Percentiles rank a stretch among this genome's conserved stretches.
Conservation (phyloP, 2,329 filamentous ascomycete genomes). For the Aspergillus chevalieri region DNA sequence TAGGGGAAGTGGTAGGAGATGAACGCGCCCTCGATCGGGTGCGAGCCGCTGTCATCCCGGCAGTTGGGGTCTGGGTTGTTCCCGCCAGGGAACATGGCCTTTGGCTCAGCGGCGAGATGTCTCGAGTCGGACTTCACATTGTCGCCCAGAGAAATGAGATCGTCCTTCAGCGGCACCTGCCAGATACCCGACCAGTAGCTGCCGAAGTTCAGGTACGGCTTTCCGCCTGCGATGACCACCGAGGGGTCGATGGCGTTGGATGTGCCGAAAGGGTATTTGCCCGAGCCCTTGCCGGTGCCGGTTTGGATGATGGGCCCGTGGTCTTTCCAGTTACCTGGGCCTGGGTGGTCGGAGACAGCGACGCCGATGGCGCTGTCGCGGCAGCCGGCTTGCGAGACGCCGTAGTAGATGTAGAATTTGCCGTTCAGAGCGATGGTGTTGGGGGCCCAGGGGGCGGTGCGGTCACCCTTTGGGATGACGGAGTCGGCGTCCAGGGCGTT, state of each 20-base stretch:
- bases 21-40: slow-evolving; percentile 28
- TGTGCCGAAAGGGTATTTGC: slow-evolving; percentile 28
- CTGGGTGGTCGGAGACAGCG: slow-evolving; percentile 41
- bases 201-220: slow-evolving; percentile 55
- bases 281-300: slow-evolving; percentile 22
- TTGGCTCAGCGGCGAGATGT: slow-evolving; percentile 26
- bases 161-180: slow-evolving; percentile 46
- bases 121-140: slow-evolving; percentile 18
- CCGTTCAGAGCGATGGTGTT: slow-evolving; percentile 53
- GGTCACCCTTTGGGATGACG: slow-evolving; percentile 29
- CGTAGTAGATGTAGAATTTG: slow-evolving; percentile 61
- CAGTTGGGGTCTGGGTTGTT: slow-evolving; percentile 20
- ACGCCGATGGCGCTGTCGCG: slow-evolving; percentile 59
- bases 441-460: slow-evolving; percentile 48
- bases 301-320: slow-evolving; percentile 32
- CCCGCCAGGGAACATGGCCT: slow-evolving; percentile 12
- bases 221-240: slow-evolving; percentile 31
- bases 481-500: slow-evolving; percentile 24
- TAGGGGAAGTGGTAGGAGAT: slow-evolving; percentile 23
- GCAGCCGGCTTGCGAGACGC: slow-evolving; percentile 55
- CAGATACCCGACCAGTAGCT: slow-evolving; percentile 65
- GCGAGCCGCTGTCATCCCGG: slow-evolving; percentile 23
- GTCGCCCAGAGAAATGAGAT: slow-evolving; percentile 17
- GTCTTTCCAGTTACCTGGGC: slow-evolving; percentile 29
- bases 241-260: slow-evolving; percentile 60